Conservation (phyloP, 148 eudicot species). For the Arbutus unedo region DNA sequence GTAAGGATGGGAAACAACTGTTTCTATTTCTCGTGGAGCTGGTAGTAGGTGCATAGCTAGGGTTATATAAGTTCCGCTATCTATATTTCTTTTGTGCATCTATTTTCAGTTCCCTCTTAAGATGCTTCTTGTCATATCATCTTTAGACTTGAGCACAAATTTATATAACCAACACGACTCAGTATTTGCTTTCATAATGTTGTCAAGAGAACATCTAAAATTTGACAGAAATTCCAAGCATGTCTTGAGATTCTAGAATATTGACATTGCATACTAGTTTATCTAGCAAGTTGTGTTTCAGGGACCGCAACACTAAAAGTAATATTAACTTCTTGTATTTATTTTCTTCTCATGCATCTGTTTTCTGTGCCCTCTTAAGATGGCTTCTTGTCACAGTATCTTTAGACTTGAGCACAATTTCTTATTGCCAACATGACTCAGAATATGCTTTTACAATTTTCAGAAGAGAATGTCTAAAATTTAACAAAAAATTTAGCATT, state of each 20-base stretch:
- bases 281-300: too few relatives aligned
- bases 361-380: neutral
- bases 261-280: too few relatives aligned
- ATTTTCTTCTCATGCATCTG: neutral
- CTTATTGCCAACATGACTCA: neutral
- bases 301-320: too few relatives aligned
- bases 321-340: neutral
- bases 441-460: neutral
- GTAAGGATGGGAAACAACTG: conserved; percentile 34
- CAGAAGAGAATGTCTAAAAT: neutral
- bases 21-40: neutral
- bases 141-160: neutral
- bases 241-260: neutral
- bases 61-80: neutral
- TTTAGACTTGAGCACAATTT: conserved; percentile 6
- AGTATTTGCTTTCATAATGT: neutral
- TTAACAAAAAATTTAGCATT: too few relatives aligned
- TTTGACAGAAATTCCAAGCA: neutral
- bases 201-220: neutral
- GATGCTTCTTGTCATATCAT: neutral
- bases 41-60: neutral
- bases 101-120: neutral
- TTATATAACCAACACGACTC: neutral
- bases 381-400: neutral
- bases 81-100: neutral